Evolutionary conservation across 208 protist species (phyloP).

Genomic region (Trichomonas vaginalis): DNA sequence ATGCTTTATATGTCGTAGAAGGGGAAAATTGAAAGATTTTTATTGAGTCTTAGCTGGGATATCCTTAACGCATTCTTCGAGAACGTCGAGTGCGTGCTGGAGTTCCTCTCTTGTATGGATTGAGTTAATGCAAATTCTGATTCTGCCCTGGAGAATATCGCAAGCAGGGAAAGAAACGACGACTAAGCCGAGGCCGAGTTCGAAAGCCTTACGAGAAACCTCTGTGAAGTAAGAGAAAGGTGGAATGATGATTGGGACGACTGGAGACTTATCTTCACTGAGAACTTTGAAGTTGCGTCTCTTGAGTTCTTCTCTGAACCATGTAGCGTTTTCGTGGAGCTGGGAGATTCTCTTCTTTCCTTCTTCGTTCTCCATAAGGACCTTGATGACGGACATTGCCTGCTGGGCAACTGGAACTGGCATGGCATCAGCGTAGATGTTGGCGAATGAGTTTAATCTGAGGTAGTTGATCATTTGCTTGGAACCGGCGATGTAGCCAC

Average conservation of each 20-base stretch:
- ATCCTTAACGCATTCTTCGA: neutral
- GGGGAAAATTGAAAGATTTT: too few relatives aligned
- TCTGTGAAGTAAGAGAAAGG: neutral
- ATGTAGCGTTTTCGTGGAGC: conserved; percentile 34
- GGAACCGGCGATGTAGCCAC: conserved; percentile 41
- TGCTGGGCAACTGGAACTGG: conserved; percentile 32
- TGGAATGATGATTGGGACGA: neutral
- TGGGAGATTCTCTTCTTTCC: conserved; percentile 1
- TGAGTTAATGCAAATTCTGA: conserved; percentile 49
- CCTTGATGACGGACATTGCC: conserved; percentile 32
- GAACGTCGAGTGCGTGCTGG: neutral
- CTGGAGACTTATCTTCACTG: neutral
- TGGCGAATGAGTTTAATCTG: conserved; percentile 13
- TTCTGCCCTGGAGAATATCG: conserved; percentile 37
- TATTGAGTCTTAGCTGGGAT: neutral
- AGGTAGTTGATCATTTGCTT: conserved; percentile 27
- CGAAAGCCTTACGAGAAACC: conserved; percentile 19
- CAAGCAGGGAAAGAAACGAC: conserved; percentile 49
- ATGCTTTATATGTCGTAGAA: too few relatives aligned
- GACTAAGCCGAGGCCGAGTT: conserved; percentile 37
- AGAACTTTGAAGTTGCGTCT: neutral
- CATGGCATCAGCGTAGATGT: conserved; percentile 37
- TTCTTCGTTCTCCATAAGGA: conserved; percentile 27
- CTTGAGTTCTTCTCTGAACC: conserved; percentile 29
- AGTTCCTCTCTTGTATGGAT: conserved; percentile 31